Conservation (phyloP, 2,329 filamentous ascomycete genomes). For the Coniochaeta pulveracea region DNA sequence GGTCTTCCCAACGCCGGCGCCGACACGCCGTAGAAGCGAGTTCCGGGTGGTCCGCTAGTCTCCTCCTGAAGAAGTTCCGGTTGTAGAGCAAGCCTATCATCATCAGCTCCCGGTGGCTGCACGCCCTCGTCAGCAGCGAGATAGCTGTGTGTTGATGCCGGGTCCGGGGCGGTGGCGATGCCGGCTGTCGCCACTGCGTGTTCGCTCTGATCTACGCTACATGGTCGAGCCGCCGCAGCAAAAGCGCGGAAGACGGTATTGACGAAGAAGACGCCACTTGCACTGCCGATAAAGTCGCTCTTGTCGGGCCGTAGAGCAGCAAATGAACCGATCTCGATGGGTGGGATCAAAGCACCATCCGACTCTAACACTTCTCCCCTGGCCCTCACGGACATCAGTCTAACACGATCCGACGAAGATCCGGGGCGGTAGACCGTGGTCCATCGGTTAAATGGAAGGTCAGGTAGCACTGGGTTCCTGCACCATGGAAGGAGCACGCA, state of each 20-base stretch:
- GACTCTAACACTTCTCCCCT: neutral
- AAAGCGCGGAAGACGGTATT: conserved; percentile 42
- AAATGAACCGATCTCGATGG: conserved; percentile 26
- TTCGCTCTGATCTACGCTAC: conserved; percentile 12
- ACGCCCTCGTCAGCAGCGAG: conserved; percentile 8
- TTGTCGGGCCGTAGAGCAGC: conserved; percentile 28
- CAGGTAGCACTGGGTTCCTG: no score
- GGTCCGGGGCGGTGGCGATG: conserved; percentile 10
- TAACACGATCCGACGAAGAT: no score
- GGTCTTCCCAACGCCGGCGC: conserved; percentile 14
- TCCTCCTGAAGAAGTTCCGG: neutral
- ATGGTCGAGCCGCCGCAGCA: conserved; percentile 19
- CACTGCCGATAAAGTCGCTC: conserved; percentile 39
- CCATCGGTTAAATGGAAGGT: no score
- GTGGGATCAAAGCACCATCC: conserved; percentile 4
- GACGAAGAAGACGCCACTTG: conserved; percentile 40
- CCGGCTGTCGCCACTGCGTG: conserved; percentile 9
- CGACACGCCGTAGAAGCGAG: conserved; percentile 8
- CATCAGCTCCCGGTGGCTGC: neutral
- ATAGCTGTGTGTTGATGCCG: conserved; percentile 10
- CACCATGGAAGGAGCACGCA: no score
- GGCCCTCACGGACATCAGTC: neutral
- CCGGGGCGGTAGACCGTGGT: no score
- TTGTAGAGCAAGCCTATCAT: neutral
- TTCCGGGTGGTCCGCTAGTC: neutral